Evolutionary conservation across 75 land plant species (phyloP), one percentile per base, ranked within the genome.

Genomic region (Pinus taeda): DNA sequence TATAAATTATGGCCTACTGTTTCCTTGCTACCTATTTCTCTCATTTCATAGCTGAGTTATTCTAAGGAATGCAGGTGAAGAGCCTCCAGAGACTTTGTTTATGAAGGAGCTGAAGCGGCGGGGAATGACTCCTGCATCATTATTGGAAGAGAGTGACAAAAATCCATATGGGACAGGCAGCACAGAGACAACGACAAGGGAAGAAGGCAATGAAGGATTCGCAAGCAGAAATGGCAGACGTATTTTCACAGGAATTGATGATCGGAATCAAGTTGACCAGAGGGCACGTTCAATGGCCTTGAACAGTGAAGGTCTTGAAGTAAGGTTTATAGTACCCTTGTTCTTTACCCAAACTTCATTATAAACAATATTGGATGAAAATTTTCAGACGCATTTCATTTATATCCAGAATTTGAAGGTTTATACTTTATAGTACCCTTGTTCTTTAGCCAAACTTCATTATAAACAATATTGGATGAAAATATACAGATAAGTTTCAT

Each of bases 231-330:
- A 74, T 53, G 72, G n/a, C 45, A 69, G 45, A 69, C 79, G 72
- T 8, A 79, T 80, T 21, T 80, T 85, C 61, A 82, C 84, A 22
- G 86, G 72, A 14, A 39, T 81, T 18, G 57, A 65, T 55, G 91
- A 86, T 20, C 78, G 79, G 57, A 79, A 57, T 20, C 58, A 80
- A 0, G 22, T 71, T 56, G 82, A 87, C 77, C 99, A 96, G 81
- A 78, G 94, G 80, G 87, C 95, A 73, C 88, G 86, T 7, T 94
- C 99, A 15, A 88, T 94, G 93, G 86, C 86, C 20, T 67, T 96
- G 71, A 96, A 94, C 83, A 96, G 99, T 76, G 99, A 96, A 85
- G 99, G 99, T 73, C 90, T 96, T 78, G 98, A 96, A 86, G 98
- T 95, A 37, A 61, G 60, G 22, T 69, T 11, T 42, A 6, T 45